Evolutionary conservation across 805 yeast genomes (phyloP).

Genomic region (Metschnikowia rubicola): DNA sequence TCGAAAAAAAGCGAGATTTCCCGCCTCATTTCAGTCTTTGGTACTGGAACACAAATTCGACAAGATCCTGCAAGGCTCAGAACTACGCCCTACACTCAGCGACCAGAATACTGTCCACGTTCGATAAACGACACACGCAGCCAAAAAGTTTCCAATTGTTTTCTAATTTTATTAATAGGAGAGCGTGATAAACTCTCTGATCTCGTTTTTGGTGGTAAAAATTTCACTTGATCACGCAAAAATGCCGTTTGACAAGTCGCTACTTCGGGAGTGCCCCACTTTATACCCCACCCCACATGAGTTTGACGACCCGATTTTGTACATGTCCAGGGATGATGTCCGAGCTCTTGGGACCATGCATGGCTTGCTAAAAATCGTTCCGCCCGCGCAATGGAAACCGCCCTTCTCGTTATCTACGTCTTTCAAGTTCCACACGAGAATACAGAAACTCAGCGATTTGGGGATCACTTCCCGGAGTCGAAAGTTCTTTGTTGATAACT

Average conservation of each 20-base stretch:
- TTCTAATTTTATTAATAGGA: neutral
- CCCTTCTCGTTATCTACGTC: slow-evolving; percentile 51
- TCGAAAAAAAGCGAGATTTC: no score
- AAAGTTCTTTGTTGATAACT: slow-evolving; percentile 56
- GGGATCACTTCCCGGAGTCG: slow-evolving; percentile 62
- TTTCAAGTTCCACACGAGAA: slow-evolving; percentile 63
- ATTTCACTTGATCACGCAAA: no score
- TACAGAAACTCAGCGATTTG: slow-evolving; percentile 65
- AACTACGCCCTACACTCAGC: slow-evolving; percentile 2
- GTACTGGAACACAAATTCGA: neutral
- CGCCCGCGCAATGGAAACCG: slow-evolving; percentile 53
- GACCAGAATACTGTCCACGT: neutral
- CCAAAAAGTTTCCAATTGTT: neutral
- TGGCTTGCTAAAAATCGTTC: slow-evolving; percentile 52
- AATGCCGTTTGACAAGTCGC: slow-evolving; percentile 25
- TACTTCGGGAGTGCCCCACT: slow-evolving; percentile 43
- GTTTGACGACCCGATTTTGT: slow-evolving; percentile 49
- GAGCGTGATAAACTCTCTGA: neutral
- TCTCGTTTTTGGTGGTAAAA: no score
- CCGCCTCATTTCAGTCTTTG: no score
- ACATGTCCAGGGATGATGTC: slow-evolving; percentile 41
- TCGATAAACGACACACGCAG: neutral
- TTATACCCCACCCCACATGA: slow-evolving; percentile 43
- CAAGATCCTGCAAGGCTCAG: slow-evolving; percentile 2
- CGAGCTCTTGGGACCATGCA: slow-evolving; percentile 41